These are phyloP conservation scores for Maudiozyma bulderi DNA, from an alignment of 805 yeast genomes.

Conservation along the genomic window DNA sequence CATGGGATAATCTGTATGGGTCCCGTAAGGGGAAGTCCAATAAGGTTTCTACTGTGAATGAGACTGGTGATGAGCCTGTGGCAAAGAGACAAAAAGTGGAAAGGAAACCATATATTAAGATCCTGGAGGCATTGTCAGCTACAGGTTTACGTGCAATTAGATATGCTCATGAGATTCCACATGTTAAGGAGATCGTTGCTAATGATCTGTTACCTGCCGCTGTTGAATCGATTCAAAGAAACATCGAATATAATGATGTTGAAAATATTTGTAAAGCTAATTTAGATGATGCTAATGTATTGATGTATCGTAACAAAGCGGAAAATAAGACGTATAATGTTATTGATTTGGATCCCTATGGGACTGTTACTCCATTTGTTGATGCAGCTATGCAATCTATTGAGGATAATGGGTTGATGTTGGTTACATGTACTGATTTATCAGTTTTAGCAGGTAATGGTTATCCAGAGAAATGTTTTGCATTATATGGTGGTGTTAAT, in stretches of 20 bases:
- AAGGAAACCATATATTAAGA: conserved; percentile 43
- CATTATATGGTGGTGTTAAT: conserved; percentile 88
- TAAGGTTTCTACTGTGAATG: no score
- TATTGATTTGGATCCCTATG: conserved; percentile 93
- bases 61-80: background rate
- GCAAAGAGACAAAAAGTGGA: conserved; percentile 24
- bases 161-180: conserved; percentile 84
- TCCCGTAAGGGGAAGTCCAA: conserved; percentile 12
- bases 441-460: conserved; percentile 94
- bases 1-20: conserved; percentile 65
- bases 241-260: conserved; percentile 58
- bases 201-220: conserved; percentile 85
- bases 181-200: conserved; percentile 65
- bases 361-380: conserved; percentile 91
- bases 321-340: conserved; percentile 56
- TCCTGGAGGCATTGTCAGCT: conserved; percentile 88
- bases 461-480: conserved; percentile 94
- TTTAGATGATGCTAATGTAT: conserved; percentile 83
- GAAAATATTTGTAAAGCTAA: conserved; percentile 50
- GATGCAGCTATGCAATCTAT: conserved; percentile 83
- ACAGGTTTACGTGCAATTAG: conserved; percentile 91
- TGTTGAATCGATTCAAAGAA: conserved; percentile 66
- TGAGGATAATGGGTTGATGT: conserved; percentile 73
- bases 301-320: conserved; percentile 47
- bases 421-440: conserved; percentile 93